Evolutionary conservation across 768 basidiomycete genomes (phyloP), one percentile per base, ranked within the genome.

Genomic region (Rhodotorula babjevae): DNA sequence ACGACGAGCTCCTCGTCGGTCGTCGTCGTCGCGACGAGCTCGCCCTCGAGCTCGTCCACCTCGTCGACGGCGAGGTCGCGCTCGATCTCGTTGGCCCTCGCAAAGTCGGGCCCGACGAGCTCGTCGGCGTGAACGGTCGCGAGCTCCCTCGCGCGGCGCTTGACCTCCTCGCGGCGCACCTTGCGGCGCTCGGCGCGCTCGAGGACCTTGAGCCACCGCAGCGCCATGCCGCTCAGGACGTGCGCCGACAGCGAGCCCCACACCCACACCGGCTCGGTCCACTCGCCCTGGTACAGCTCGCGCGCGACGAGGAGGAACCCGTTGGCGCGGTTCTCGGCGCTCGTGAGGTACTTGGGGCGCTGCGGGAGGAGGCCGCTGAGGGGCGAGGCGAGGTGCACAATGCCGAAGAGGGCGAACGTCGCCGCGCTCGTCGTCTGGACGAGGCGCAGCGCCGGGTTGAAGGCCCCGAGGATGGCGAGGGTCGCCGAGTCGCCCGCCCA

Each of bases 281-380:
- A 74, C 18, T 58, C 67, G 29, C 59, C 60, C 52, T 78, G 71
- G 60, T 80, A 77, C n/a, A 71, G 49, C 23, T 77, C 69, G 29
- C 72, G 59, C 2, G 67, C 65, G 65, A 77, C 59, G 25, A 77
- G 62, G 93, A 96, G 96, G 12, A 93, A 90, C 29, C 86, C 86
- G 81, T 94, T 93, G 77, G 97, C 97, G 81, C 96, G 93, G 23
- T 90, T 90, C 78, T 93, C 92, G 79, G 92, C 92, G 80, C 33
- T 40, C 12, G 46, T 23, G 57, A 72, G 29, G 71, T 67, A 68
- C 29, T 93, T 92, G 61, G 85, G 84, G 25, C 91, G 93, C 67
- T 88, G 88, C 0, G 74, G 67, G 3, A 72, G 53, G 31, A 71
- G 66, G 7, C 72, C 74, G 25, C 67, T 50, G 50, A 78, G 59